Evolutionary conservation across 2,329 filamentous ascomycete species (phyloP).

Genomic region (Penicillium decumbens): DNA sequence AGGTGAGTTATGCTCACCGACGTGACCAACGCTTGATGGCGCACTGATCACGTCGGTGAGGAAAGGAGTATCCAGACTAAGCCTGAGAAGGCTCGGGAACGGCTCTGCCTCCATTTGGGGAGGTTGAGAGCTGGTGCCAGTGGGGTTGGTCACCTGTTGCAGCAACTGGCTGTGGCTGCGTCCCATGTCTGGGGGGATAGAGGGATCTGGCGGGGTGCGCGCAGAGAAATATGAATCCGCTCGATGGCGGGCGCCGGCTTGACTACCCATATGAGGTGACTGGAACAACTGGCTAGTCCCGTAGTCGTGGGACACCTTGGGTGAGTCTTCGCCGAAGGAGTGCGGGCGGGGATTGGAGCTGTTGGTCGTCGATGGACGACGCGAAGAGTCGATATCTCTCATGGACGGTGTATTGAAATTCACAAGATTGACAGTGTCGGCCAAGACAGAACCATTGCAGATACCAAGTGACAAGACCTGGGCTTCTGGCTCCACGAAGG

Average conservation of each 20-base stretch:
- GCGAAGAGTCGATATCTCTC: slow-evolving; percentile 38
- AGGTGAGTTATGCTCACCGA: slow-evolving; percentile 23
- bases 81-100: slow-evolving; percentile 39
- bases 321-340: slow-evolving; percentile 61
- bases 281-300: slow-evolving; percentile 61
- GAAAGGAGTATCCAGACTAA: slow-evolving; percentile 46
- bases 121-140: slow-evolving; percentile 14
- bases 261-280: slow-evolving; percentile 48
- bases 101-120: slow-evolving; percentile 21
- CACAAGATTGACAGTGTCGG: slow-evolving; percentile 56
- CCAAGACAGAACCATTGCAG: slow-evolving; percentile 65
- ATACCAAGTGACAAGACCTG: slow-evolving; percentile 68
- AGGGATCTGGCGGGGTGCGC: slow-evolving; percentile 50
- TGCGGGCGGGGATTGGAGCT: slow-evolving; percentile 53
- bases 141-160: slow-evolving; percentile 46
- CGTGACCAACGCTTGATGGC: slow-evolving; percentile 14
- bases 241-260: slow-evolving; percentile 44
- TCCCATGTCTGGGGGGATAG: slow-evolving; percentile 54
- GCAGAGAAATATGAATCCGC: slow-evolving; percentile 54
- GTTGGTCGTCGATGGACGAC: slow-evolving; percentile 50
- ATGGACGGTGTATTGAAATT: slow-evolving; percentile 54
- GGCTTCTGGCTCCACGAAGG: slow-evolving; percentile 72
- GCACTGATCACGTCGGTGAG: slow-evolving; percentile 39
- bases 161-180: slow-evolving; percentile 50
- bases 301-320: slow-evolving; percentile 63